phyloP scores from a whole-genome alignment of 2,329 filamentous ascomycete genomes.

The Fusarium subglutinans region DNA sequence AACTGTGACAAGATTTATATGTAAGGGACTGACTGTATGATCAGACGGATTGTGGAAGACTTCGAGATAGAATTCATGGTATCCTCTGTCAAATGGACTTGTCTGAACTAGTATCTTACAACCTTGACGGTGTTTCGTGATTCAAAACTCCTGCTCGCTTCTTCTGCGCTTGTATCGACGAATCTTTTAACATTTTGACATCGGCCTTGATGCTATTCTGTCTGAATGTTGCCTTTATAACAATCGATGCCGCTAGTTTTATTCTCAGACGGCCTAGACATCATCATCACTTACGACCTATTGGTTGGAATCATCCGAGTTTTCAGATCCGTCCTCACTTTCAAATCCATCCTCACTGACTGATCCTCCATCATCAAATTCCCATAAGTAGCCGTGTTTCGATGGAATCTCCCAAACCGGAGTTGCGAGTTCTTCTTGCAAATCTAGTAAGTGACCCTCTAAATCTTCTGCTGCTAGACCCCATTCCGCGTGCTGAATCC shows the following conservation, averaged over 20 bases:
- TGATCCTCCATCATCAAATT: not conserved
- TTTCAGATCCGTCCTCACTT: not conserved
- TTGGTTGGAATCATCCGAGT: not conserved
- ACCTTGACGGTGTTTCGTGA: not conserved
- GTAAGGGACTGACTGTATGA: not conserved
- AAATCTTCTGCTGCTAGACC: conserved; percentile 3
- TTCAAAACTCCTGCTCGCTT: not conserved
- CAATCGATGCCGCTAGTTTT: accelerated
- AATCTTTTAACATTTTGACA: not conserved
- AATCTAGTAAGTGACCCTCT: not conserved
- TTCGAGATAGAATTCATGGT: no score
- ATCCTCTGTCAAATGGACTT: not conserved
- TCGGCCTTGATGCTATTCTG: accelerated
- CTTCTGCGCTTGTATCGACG: not conserved
- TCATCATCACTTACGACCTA: not conserved
- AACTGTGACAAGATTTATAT: not conserved
- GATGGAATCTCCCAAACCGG: not conserved
- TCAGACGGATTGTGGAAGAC: not conserved
- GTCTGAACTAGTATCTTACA: not conserved
- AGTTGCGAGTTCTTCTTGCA: conserved; percentile 2
- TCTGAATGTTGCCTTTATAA: no score
- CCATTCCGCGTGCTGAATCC: not conserved
- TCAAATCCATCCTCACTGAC: not conserved
- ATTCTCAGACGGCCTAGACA: accelerated
- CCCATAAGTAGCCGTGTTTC: not conserved